phyloP scores from a whole-genome alignment of 2,329 filamentous ascomycete genomes.

The Alternaria burnsii region DNA sequence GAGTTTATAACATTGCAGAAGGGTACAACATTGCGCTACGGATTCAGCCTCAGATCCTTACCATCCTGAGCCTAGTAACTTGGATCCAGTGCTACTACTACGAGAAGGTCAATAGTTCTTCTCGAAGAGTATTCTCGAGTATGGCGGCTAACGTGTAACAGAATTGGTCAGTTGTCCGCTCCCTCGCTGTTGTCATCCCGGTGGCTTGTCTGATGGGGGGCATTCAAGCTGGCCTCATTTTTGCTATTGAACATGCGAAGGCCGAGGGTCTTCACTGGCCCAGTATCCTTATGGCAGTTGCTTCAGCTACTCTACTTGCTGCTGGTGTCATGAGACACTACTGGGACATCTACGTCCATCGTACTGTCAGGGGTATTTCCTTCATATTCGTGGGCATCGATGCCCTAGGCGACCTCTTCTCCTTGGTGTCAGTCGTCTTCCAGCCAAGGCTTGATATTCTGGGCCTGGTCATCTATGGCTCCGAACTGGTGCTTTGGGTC shows the following conservation, averaged over 20 bases:
- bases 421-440: conserved; percentile 70
- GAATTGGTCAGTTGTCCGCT: conserved; percentile 63
- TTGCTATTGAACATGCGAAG: conserved; percentile 61
- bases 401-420: conserved; percentile 73
- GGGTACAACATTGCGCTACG: conserved; percentile 62
- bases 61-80: conserved; percentile 60
- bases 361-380: conserved; percentile 74
- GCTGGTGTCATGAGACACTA: conserved; percentile 74
- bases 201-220: conserved; percentile 67
- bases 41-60: conserved; percentile 66
- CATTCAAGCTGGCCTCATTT: conserved; percentile 67
- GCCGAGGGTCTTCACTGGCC: conserved; percentile 65
- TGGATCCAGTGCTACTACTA: conserved; percentile 67
- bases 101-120: conserved; percentile 46
- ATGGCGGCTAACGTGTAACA: conserved; percentile 33
- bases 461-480: conserved; percentile 72
- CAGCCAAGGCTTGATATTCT: conserved; percentile 66
- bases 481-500: conserved; percentile 71
- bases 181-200: conserved; percentile 59
- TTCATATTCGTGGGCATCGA: conserved; percentile 77
- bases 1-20: conserved; percentile 66
- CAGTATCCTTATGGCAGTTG: conserved; percentile 70
- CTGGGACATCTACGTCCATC: conserved; percentile 71
- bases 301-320: conserved; percentile 70
- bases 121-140: neutral